Base-by-base conservation (phyloP, 495 filamentous ascomycete genomes). In the Evernia prunastri region DNA sequence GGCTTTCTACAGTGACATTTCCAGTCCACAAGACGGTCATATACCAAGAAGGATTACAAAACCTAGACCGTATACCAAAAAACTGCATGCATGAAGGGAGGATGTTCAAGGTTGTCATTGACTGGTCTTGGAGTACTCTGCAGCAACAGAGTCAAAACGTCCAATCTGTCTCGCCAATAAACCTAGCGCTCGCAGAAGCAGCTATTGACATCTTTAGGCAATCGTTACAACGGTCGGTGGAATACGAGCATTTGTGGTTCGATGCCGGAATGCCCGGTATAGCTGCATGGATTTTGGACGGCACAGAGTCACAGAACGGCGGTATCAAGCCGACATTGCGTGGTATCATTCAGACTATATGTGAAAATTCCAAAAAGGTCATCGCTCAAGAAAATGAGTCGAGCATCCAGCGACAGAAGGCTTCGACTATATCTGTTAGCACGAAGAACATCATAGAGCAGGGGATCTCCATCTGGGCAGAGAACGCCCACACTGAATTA, bases 1-100 rank as follows among this genome's bases (percentile, higher is more conserved):
- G 81, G 61, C 77, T 83, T 56, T 82, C 82, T 29, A 74, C 87
- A 43, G 78, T 96, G 15, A 84, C 85, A 13, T 90, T 92, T 61
- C 92, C 94, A 0, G 90, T 96, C 20, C 94, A 98, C 68, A 88
- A 87, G 72, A 84, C 87, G 13, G 73, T 97, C 31, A 66, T 97
- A 18, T 85, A 95, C 39, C 86, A 84, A 4, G 81, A 87, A 49
- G 92, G 90, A 0, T 69, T 85, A 25, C 76, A 82, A 25, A 81
- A 80, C 11, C 67, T 84, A 1, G 72, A 83, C 13, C 75, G 79
- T 17, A 82, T 84, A 62, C 79, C 82, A 59, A 72, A 74, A 6
- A 72, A 79, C 61, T 68, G 78, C 56, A 64, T 77, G 63, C 70
- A 73, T 47, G 68, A 79, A 36, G 70, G 72, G 23, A 63, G 74